These are phyloP conservation scores for Lolium multiflorum DNA, from an alignment of 176 grass and related monocot species.

Conservation along the genomic window DNA sequence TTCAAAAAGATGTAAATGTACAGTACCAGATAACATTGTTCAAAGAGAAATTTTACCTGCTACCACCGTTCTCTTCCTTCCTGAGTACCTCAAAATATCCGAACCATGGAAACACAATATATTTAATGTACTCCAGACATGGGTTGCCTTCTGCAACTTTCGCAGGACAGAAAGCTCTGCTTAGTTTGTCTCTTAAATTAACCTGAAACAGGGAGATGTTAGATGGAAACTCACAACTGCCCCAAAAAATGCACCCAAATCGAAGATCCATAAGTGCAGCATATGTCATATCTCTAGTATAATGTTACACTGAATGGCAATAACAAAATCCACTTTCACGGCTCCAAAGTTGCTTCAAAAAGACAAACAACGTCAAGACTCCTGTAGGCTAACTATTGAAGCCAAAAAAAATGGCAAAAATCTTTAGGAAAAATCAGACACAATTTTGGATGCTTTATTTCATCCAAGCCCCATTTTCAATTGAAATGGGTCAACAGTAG, in stretches of 20 bases:
- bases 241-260: not conserved
- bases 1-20: not conserved
- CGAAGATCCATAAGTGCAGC: not conserved
- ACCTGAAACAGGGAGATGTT: not conserved
- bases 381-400: not conserved
- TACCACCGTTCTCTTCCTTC: not conserved
- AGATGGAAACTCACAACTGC: not conserved
- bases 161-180: not conserved
- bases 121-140: not conserved
- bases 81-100: not conserved
- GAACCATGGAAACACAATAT: conserved; percentile 3
- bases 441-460: not conserved
- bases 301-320: not conserved
- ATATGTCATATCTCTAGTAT: conserved; percentile 2
- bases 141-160: conserved; percentile 3
- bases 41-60: not conserved
- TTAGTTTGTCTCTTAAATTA: not conserved
- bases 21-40: not conserved
- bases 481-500: not conserved
- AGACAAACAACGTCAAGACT: not conserved
- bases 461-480: not conserved
- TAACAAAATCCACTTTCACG: not conserved
- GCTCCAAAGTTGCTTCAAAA: not conserved
- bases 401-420: not conserved
- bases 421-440: not conserved